Base-by-base conservation (phyloP, 352 stramenopile genomes). In the Pythium grandisporangium region DNA sequence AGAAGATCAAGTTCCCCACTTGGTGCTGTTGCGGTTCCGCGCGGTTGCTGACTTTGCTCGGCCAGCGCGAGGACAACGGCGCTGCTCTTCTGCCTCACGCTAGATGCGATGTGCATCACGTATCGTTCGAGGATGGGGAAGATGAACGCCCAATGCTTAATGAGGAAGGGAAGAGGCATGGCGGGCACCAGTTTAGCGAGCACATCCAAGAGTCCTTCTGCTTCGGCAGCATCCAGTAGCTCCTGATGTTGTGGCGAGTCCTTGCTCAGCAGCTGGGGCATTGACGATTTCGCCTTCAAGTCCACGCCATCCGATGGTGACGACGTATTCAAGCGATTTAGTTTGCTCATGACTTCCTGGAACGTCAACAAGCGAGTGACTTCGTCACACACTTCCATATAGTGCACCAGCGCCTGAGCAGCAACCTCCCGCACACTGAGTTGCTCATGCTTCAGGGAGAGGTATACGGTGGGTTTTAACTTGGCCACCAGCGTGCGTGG, bases 291-390 rank as follows among this genome's bases (percentile, higher is more conserved):
- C n/a, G n/a, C n/a, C n/a, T n/a, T n/a, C n/a, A n/a, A n/a, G n/a
- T n/a, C n/a, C n/a, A n/a, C n/a, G n/a, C n/a, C n/a, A n/a, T n/a
- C n/a, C n/a, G n/a, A n/a, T n/a, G n/a, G n/a, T n/a, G n/a, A n/a
- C n/a, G n/a, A n/a, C n/a, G n/a, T n/a, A n/a, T 65, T 60, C 21
- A 83, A 70, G 2, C 68, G 64, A 47, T 89, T 84, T 3, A 89
- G 46, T 35, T 89, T 89, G 42, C 70, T 89, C 46, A 84, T 70
- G 6, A 80, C 61, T 45, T 85, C 75, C 32, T 89, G 75, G 30
- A 85, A 89, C 12, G 66, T 67, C 10, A 74, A 23, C 1, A 89
- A 21, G 2, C 61, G 58, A 29, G 59, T 80, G 21, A 65, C 52
- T 33, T 70, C 51, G 26, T 84, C 76, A 36, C 67, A 84, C 10